A percentile compares a stretch with the other conserved stretches of the same genome.
These are phyloP conservation scores for button mushroom (Agaricus bisporus) DNA, from an alignment of 768 basidiomycete genomes.

Conservation along the genomic window DNA sequence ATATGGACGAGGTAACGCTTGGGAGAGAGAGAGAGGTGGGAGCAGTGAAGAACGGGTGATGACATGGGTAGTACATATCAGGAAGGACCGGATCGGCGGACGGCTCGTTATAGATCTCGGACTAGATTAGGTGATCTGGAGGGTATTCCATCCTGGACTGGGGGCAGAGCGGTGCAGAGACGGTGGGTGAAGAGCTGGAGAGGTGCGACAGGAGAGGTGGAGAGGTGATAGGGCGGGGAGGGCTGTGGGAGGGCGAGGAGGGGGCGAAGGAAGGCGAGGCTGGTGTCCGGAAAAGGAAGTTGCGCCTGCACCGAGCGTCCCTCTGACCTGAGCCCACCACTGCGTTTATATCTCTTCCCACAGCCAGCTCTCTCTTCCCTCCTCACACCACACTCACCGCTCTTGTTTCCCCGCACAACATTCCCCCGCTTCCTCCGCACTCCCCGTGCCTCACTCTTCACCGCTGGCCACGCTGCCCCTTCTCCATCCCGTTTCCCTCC, in stretches of 20 bases:
- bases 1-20: background rate
- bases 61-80: conserved; percentile 8
- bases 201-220: background rate
- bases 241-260: background rate
- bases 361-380: conserved; percentile 5
- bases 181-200: background rate
- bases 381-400: background rate
- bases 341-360: conserved; percentile 12
- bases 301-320: conserved; percentile 23
- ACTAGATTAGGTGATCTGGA: conserved; percentile 20
- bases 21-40: background rate
- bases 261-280: conserved; percentile 7
- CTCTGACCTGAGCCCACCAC: conserved; percentile 20
- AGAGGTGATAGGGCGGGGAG: background rate
- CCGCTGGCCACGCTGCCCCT: background rate
- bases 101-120: conserved; percentile 21
- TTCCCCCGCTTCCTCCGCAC: conserved; percentile 25
- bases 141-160: background rate
- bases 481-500: conserved; percentile 3
- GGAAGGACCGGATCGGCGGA: conserved; percentile 20
- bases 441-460: conserved; percentile 14
- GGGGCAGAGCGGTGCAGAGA: background rate
- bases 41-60: conserved; percentile 5
- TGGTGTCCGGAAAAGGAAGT: conserved; percentile 25
- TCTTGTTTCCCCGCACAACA: background rate